Evolutionary conservation across 495 filamentous ascomycete genomes (phyloP).

Genomic region (Penicillium macrosclerotiorum): DNA sequence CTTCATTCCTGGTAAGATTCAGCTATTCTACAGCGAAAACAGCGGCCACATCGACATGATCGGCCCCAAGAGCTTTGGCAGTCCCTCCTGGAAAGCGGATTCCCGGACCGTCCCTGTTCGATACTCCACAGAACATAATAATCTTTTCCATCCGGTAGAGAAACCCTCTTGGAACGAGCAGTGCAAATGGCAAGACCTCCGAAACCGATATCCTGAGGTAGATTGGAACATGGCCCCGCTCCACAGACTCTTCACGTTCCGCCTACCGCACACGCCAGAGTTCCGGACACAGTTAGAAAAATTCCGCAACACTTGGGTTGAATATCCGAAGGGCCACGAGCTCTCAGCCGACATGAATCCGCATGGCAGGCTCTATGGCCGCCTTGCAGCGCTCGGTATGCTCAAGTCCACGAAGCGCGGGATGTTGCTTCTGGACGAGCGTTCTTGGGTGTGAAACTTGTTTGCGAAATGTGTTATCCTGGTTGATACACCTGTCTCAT

Average conservation of each 20-base stretch:
- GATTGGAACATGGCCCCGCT: constrained; percentile 19
- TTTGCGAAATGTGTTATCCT: no score
- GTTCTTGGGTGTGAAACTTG: constrained; percentile 19
- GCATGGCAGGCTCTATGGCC: constrained; percentile 18
- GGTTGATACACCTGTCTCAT: not conserved
- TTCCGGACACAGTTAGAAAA: constrained; percentile 3
- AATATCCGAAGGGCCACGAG: constrained; percentile 17
- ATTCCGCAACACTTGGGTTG: constrained; percentile 6
- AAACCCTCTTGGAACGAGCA: constrained; percentile 1
- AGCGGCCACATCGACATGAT: constrained; percentile 9
- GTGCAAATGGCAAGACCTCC: constrained; percentile 10
- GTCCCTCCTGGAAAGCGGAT: constrained; percentile 1
- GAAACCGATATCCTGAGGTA: constrained; percentile 4
- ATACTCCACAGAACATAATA: constrained; percentile 4
- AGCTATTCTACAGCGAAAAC: constrained; percentile 12
- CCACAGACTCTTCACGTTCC: constrained; percentile 24
- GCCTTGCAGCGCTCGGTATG: constrained; percentile 17
- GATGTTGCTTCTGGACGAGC: constrained; percentile 14
- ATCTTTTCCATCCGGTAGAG: constrained; percentile 2
- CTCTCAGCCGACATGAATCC: constrained; percentile 11
- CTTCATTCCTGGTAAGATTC: constrained; percentile 40
- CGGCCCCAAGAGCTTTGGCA: constrained; percentile 3
- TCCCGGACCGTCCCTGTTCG: not conserved
- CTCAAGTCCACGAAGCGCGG: constrained; percentile 6
- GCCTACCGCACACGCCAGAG: not conserved